Evolutionary conservation across 352 stramenopile species (phyloP), one percentile per base, ranked within the genome.

Genomic region (Globisporangium radiosum): DNA sequence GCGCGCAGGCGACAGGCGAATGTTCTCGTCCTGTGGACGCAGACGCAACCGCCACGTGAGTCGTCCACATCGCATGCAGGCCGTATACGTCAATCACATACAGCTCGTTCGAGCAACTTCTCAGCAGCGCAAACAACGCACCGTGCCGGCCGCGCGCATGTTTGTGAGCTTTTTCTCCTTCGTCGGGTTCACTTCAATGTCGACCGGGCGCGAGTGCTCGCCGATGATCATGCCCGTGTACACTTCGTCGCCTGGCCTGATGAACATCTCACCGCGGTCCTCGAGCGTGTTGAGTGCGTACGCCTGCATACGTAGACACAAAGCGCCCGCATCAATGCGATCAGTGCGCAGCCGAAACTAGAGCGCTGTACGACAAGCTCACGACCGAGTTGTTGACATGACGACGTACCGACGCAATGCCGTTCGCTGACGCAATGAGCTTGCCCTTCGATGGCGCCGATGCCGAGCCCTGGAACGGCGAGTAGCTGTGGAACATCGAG

Each of bases 151-250:
- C 1, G 95, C 96, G 55, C 97, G 82, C 79, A 99, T 97, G 74
- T 99, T 99, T 25, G 81, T 97, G 10, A 97, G 73, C 69, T 97
- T 97, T 81, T 99, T 99, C 59, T 97, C 89, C 64, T 96, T 94
- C 36, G 97, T 97, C n/a, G 96, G 88, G 81, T 99, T 99, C 25
- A 99, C 96, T 67, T 99, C 96, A 47, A 99, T 82, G 69, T 99
- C 97, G 56, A 78, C 93, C 49, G 81, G 72, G 36, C 90, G 94
- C 79, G 94, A 97, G 75, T 98, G 92, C 76, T 99, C 96, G 25
- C 97, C 97, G 50, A 99, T 88, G 14, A 99, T 92, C 97, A 99
- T 99, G 54, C 97, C 97, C 49, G 85, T 85, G 74, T 99, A 99
- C 42, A 99, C 94, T 45, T 92, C 73, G 48, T 98, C 92, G 15